Evolutionary conservation across 2,329 filamentous ascomycete genomes (phyloP).

Genomic region (Cladosporium sp.): DNA sequence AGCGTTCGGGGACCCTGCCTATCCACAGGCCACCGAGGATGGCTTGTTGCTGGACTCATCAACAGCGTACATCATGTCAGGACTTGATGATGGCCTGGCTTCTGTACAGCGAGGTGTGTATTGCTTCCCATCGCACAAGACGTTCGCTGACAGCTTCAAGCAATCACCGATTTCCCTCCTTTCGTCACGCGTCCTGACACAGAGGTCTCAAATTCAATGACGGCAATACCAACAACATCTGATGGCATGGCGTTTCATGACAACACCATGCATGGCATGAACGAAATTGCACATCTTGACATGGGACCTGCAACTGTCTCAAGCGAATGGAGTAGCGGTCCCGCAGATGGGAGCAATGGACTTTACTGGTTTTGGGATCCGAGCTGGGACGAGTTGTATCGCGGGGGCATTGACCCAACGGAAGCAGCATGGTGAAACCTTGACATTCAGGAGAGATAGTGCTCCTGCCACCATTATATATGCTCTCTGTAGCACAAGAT

Average conservation of each 20-base stretch:
- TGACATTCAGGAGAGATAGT: no score
- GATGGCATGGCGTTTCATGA: background rate
- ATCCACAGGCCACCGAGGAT: no score
- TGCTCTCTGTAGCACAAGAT: no score
- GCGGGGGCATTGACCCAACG: no score
- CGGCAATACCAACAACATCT: background rate
- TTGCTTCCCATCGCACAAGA: background rate
- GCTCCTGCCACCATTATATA: no score
- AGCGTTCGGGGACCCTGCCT: no score
- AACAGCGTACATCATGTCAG: no score
- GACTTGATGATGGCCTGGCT: background rate
- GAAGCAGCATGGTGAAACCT: no score
- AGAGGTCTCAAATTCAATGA: no score
- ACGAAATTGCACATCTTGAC: background rate
- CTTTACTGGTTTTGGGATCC: slow-evolving; percentile 14
- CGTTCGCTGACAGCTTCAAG: background rate
- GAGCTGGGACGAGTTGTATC: slow-evolving; percentile 8
- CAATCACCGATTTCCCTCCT: background rate
- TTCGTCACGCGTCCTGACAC: background rate
- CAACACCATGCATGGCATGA: no score
- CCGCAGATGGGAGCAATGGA: slow-evolving; percentile 2
- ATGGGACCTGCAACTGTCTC: background rate
- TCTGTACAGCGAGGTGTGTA: slow-evolving; percentile 12
- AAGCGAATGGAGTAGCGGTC: background rate
- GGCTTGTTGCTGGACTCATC: no score